A percentile compares a stretch with the other conserved stretches of the same genome.
Conservation (phyloP, 306 rosid genomes). For the Amphicarpaea edgeworthii region DNA sequence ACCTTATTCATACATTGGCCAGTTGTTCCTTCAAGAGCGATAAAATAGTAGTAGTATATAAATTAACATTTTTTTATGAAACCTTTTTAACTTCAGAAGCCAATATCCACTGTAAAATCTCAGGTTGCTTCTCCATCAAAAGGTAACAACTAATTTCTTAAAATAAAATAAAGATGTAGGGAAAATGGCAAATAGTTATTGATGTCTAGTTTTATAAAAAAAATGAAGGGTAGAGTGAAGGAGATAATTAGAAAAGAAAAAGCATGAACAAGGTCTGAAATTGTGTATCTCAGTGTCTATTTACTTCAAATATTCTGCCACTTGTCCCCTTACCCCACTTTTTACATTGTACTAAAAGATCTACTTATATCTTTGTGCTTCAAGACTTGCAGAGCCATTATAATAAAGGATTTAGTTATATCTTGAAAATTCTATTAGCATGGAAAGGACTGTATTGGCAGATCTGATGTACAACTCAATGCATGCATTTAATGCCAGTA, state of each 20-base stretch:
- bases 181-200: neutral
- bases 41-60: neutral
- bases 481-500: slow-evolving; percentile 1
- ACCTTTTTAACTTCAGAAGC: neutral
- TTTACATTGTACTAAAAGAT: neutral
- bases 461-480: neutral
- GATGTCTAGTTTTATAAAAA: slow-evolving; percentile 10
- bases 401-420: neutral
- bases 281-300: neutral
- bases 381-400: neutral
- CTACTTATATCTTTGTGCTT: neutral
- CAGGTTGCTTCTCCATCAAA: neutral
- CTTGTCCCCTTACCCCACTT: neutral
- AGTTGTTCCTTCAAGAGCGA: neutral
- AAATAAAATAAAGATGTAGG: neutral
- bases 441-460: neutral
- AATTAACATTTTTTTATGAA: slow-evolving; percentile 21
- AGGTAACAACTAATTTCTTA: neutral
- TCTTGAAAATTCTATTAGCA: neutral
- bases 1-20: slow-evolving; percentile 20
- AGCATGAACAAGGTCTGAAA: neutral
- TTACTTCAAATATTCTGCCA: neutral
- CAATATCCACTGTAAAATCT: slow-evolving; percentile 16
- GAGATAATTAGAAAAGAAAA: neutral
- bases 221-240: neutral